phyloP scores from a whole-genome alignment of 371 early-diverging fungal species.

The Saksenaea oblongispora region DNA sequence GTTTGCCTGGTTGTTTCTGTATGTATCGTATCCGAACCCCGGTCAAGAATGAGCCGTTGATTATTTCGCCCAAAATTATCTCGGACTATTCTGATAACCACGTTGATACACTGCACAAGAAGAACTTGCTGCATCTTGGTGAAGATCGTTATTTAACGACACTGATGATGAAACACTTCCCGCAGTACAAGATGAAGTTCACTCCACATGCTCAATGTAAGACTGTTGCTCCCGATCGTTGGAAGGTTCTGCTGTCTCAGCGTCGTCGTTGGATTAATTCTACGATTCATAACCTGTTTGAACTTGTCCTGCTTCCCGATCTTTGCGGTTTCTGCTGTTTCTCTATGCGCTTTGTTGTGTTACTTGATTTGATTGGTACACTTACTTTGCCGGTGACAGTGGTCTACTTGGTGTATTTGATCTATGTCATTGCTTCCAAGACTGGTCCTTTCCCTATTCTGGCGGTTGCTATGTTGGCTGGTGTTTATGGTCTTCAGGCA shows the following conservation, averaged over 20 bases:
- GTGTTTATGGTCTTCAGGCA: conserved; percentile 86
- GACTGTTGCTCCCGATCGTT: conserved; percentile 98
- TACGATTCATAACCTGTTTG: conserved; percentile 96
- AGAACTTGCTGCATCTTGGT: conserved; percentile 97
- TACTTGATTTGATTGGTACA: conserved; percentile 92
- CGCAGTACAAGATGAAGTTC: conserved; percentile 97
- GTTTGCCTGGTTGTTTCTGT: conserved; percentile 96
- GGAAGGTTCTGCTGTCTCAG: conserved; percentile 87
- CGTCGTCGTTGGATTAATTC: conserved; percentile 98
- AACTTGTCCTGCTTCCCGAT: conserved; percentile 80
- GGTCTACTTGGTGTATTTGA: conserved; percentile 78
- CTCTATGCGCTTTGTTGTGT: conserved; percentile 94
- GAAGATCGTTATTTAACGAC: conserved; percentile 99
- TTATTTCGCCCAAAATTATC: conserved; percentile 91
- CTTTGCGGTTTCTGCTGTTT: conserved; percentile 97
- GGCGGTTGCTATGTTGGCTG: conserved; percentile 61
- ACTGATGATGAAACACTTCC: conserved; percentile 97
- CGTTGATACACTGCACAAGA: conserved; percentile 98
- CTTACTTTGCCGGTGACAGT: conserved; percentile 93
- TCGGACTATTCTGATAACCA: conserved; percentile 94
- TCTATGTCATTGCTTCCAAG: conserved; percentile 61
- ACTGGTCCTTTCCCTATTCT: conserved; percentile 56
- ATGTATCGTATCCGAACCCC: conserved; percentile 92
- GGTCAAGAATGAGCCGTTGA: conserved; percentile 83
- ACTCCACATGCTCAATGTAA: conserved; percentile 94